Conservation (phyloP, 2,329 filamentous ascomycete genomes). For the Nannizziopsis arthrosporioides region DNA sequence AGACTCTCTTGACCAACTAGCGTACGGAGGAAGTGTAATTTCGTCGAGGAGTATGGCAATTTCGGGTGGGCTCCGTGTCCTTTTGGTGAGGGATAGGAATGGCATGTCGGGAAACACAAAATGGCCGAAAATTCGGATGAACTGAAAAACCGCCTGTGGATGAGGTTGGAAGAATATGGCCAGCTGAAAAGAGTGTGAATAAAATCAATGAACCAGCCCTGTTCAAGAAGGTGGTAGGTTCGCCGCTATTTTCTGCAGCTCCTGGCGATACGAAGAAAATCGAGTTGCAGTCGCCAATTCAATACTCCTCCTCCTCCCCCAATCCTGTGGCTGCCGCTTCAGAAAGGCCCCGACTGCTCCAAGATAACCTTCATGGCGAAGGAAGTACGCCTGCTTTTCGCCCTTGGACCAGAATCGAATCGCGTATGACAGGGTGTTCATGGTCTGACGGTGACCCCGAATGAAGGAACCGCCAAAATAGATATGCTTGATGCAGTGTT, state of each 20-base stretch:
- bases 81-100: no score
- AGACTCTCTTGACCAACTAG: no score
- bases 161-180: no score
- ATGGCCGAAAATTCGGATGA: no score
- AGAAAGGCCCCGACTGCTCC: conserved; percentile 90
- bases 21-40: no score
- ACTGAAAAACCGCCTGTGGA: no score
- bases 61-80: no score
- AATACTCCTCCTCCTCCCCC: conserved; percentile 72
- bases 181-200: neutral
- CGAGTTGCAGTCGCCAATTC: conserved; percentile 38
- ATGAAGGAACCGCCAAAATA: conserved; percentile 98
- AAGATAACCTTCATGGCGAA: conserved; percentile 90
- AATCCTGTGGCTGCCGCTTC: conserved; percentile 79
- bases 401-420: conserved; percentile 97
- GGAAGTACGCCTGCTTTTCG: conserved; percentile 86
- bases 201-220: neutral
- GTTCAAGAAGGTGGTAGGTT: conserved; percentile 1
- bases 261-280: conserved; percentile 16
- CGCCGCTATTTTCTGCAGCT: conserved; percentile 1
- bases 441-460: conserved; percentile 88
- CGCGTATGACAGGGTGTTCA: conserved; percentile 92
- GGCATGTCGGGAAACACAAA: no score
- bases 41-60: no score
- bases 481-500: conserved; percentile 80